A percentile compares a stretch with the other conserved stretches of the same genome.
Evolutionary conservation across 208 protist species (phyloP).

Genomic region (Wallacemonas collosoma): DNA sequence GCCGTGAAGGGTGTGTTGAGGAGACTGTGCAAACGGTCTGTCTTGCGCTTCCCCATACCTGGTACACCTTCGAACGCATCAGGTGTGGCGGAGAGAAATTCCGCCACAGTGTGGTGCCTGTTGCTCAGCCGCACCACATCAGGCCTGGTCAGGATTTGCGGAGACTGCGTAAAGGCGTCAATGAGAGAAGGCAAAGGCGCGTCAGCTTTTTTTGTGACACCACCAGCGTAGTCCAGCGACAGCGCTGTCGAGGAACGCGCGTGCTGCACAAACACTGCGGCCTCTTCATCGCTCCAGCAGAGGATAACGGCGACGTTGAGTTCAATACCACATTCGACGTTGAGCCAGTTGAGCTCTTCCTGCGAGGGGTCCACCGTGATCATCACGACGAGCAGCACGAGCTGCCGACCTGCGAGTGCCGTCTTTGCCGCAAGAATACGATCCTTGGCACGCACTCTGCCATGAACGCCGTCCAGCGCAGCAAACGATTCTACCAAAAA

Average conservation of each 20-base stretch:
- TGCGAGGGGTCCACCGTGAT: slow-evolving; percentile 36
- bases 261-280: slow-evolving; percentile 54
- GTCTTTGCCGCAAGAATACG: not conserved
- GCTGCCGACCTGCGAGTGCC: slow-evolving; percentile 1
- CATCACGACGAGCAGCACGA: slow-evolving; percentile 39
- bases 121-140: slow-evolving; percentile 71
- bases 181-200: slow-evolving; percentile 53
- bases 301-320: slow-evolving; percentile 47
- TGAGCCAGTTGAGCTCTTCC: slow-evolving; percentile 65
- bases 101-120: slow-evolving; percentile 49
- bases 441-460: not conserved
- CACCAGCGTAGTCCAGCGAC: slow-evolving; percentile 46
- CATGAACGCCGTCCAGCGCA: not conserved
- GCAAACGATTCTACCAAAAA: not conserved
- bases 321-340: slow-evolving; percentile 65
- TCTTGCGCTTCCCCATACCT: slow-evolving; percentile 63
- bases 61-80: slow-evolving; percentile 44
- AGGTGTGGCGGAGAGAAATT: slow-evolving; percentile 37
- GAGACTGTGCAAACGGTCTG: slow-evolving; percentile 46
- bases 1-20: slow-evolving; percentile 59
- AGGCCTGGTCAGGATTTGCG: slow-evolving; percentile 58
- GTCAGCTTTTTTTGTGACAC: slow-evolving; percentile 19
- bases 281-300: slow-evolving; percentile 66
- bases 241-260: slow-evolving; percentile 29
- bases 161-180: slow-evolving; percentile 74